A percentile compares a stretch with the other conserved stretches of the same genome.
Evolutionary conservation across 2,329 filamentous ascomycete genomes (phyloP).

Genomic region (Ilyonectria sp.): DNA sequence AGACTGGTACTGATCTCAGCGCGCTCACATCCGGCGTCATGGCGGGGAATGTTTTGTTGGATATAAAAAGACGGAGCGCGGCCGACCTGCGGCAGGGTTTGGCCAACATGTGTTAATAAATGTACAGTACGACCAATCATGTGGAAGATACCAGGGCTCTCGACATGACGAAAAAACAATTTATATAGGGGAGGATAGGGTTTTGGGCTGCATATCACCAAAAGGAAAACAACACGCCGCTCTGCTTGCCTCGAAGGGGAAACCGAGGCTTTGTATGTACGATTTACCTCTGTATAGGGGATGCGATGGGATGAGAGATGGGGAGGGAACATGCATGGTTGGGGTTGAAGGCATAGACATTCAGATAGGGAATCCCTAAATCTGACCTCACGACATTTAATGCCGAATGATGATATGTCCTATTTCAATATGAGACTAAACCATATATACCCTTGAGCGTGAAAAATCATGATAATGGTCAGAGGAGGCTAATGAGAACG

Average conservation of each 20-base stretch:
- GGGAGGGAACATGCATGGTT: conserved; percentile 25
- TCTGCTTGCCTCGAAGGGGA: conserved; percentile 48
- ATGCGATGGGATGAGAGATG: conserved; percentile 40
- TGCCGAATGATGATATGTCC: neutral
- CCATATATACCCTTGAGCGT: neutral
- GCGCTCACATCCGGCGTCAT: conserved; percentile 41
- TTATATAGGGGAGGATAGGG: conserved; percentile 41
- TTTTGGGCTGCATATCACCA: conserved; percentile 45
- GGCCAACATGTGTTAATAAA: conserved; percentile 51
- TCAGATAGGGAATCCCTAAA: conserved; percentile 1
- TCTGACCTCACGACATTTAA: neutral
- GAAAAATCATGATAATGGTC: neutral
- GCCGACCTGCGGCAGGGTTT: conserved; percentile 26
- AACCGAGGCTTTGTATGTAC: conserved; percentile 50
- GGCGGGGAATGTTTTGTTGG: conserved; percentile 41
- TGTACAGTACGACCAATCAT: conserved; percentile 52
- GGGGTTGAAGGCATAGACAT: conserved; percentile 9
- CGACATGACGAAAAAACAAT: conserved; percentile 42
- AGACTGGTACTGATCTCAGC: conserved; percentile 75
- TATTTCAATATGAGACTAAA: neutral
- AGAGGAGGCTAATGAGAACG: too few relatives aligned
- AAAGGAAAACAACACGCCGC: conserved; percentile 49
- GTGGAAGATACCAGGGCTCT: conserved; percentile 45
- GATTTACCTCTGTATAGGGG: conserved; percentile 41
- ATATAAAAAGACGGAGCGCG: conserved; percentile 40